These are phyloP conservation scores for Euptelea pleiosperma DNA, from an alignment of 164 flowering plant genomes.

Conservation along the genomic window DNA sequence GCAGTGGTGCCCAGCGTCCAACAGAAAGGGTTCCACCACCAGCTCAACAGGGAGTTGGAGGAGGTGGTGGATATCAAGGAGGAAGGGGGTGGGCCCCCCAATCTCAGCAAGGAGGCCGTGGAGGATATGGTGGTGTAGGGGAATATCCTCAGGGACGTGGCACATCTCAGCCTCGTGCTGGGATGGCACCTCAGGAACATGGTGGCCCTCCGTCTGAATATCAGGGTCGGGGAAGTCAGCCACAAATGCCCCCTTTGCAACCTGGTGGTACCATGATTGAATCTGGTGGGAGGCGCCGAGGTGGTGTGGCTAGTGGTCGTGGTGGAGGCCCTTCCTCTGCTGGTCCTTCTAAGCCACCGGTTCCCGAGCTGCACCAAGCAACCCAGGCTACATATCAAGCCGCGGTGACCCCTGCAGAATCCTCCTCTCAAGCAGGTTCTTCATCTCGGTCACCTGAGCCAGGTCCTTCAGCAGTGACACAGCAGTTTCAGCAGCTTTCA, in stretches of 20 bases:
- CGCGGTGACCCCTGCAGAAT: constrained; percentile 20
- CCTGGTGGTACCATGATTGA: constrained; percentile 18
- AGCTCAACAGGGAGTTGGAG: not conserved
- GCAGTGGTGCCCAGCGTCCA: constrained; percentile 41
- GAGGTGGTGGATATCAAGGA: constrained; percentile 25
- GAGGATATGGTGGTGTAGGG: constrained; percentile 18
- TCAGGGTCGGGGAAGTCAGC: constrained; percentile 35
- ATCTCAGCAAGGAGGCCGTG: constrained; percentile 20
- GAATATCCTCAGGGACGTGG: constrained; percentile 9
- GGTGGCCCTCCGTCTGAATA: constrained; percentile 24
- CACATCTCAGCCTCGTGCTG: not conserved
- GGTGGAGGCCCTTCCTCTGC: constrained; percentile 31
- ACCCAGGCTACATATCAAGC: constrained; percentile 39
- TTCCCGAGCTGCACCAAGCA: constrained; percentile 88
- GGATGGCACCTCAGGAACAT: constrained; percentile 9
- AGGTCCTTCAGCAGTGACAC: constrained; percentile 17
- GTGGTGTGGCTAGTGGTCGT: constrained; percentile 34
- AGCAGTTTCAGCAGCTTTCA: constrained; percentile 43
- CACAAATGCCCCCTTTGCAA: constrained; percentile 35
- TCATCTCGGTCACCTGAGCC: constrained; percentile 32
- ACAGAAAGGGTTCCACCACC: constrained; percentile 3
- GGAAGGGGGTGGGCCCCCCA: constrained; percentile 48
- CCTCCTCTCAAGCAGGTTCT: constrained; percentile 40
- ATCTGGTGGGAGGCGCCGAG: constrained; percentile 30
- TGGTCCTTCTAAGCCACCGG: constrained; percentile 35